Base-by-base conservation (phyloP, 140 eudicot genomes). In the Oenanthe javanica region DNA sequence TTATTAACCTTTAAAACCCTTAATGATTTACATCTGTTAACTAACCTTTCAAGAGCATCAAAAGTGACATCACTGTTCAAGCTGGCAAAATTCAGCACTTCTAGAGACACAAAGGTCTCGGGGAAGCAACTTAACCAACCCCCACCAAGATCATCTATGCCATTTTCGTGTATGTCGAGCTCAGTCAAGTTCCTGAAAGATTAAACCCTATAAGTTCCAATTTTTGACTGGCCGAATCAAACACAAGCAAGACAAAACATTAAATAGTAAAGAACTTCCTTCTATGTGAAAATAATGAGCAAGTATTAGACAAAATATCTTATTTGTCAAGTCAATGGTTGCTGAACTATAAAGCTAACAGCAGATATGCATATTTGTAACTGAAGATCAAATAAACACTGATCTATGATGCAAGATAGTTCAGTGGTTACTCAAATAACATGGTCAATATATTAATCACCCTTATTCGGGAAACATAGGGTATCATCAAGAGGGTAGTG, bases 121-220 rank as follows among this genome's bases (percentile, higher is more conserved):
- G 97, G 93, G 73, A 94, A 88, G 87, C 80, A 86, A 82, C 94
- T 89, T 75, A 94, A 80, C 97, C 97, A 94, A 50, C 76, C 85
- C 64, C 97, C 97, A 38, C 90, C 86, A 6, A 88, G 81, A 72
- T 94, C 98, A 48, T 86, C 94, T 27, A 91, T 87, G 38, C 79
- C 89, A 57, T 87, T 87, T 82, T 94, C 98, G 43, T 86, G 96
- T 72, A 94, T 79, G 90, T 94, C 97, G n/a, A 94, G 83, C 82
- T 89, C 94, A 14, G 84, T 89, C 86, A 94, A 84, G 86, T 92
- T 90, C 89, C 98, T 92, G 83, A 31, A 67, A 67, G 12, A 42
- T 46, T 54, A 40, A 67, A 83, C 38, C 25, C 40, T n/a, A 36
- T 42, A 59, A 76, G 67, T 76, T 55, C 11, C 43, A 8, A 25